These are phyloP conservation scores for Dioscorea alata DNA, from an alignment of 106 monocot species.

Conservation along the genomic window DNA sequence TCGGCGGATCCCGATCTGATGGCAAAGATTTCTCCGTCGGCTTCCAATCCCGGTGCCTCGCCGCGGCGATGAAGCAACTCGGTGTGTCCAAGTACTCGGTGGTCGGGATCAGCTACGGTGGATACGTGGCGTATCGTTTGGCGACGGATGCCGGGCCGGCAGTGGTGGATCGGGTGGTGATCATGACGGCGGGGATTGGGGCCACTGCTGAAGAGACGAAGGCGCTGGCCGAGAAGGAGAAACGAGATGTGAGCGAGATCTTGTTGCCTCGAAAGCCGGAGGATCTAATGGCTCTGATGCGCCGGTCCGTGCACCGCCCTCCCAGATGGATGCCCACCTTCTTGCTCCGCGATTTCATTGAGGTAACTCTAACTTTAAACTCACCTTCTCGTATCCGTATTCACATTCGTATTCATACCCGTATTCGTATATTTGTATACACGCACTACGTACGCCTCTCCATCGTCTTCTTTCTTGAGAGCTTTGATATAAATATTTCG, in stretches of 20 bases:
- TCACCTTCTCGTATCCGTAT: no score
- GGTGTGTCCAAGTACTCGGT: slow-evolving; percentile 37
- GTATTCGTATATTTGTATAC: no score
- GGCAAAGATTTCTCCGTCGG: slow-evolving; percentile 22
- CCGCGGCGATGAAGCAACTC: slow-evolving; percentile 30
- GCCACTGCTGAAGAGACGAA: slow-evolving; percentile 20
- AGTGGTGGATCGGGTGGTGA: slow-evolving; percentile 34
- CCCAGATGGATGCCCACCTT: slow-evolving; percentile 55
- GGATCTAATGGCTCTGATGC: slow-evolving; percentile 35
- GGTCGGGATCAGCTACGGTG: slow-evolving; percentile 61
- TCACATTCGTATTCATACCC: no score
- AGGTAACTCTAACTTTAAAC: slow-evolving; percentile 14
- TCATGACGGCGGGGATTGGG: slow-evolving; percentile 40
- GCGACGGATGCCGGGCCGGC: slow-evolving; percentile 26
- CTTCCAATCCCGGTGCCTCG: slow-evolving; percentile 44
- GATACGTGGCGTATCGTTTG: slow-evolving; percentile 60
- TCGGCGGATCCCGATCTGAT: slow-evolving; percentile 29
- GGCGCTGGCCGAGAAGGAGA: slow-evolving; percentile 36
- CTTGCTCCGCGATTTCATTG: slow-evolving; percentile 55
- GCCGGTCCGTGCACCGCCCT: slow-evolving; percentile 37
- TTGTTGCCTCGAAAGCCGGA: slow-evolving; percentile 47
- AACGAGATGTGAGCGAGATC: slow-evolving; percentile 38
- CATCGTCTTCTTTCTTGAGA: no score
- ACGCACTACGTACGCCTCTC: no score
- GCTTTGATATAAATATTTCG: no score